Evolutionary conservation across 176 grass and related monocot genomes (phyloP), one percentile per base, ranked within the genome.

Genomic region (Oropetium thomaeum): DNA sequence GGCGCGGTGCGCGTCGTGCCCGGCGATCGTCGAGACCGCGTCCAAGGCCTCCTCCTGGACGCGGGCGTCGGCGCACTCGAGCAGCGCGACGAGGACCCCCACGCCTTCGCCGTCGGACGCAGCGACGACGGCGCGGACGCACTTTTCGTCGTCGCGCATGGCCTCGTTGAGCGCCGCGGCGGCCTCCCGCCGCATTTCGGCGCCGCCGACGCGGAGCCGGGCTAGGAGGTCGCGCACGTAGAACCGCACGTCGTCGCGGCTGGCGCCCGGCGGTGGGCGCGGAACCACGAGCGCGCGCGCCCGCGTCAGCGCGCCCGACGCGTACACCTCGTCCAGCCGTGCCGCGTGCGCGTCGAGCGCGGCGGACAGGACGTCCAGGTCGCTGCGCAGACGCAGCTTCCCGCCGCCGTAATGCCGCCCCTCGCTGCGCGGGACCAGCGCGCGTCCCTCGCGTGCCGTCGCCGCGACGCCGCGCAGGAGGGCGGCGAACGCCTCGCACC

Each of bases 341-440:
- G 76, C 84, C 57, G 82, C 66, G 51, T 78, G 87, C 39, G 72
- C 55, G 75, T 86, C 82, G 34, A 99, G 87, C 61, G 74, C 82
- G 3, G 77, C 53, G 27, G 71, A 31, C 10, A 87, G 64, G 67
- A 86, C 73, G 79, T 96, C 92, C 8, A 99, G 96, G 47, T 95
- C 89, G 43, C 96, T 99, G 67, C 82, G 83, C 30, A 99, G 87
- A 19, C 88, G 92, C 22, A 96, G 92, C 87, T 92, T 99, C 10
- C 92, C 96, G 34, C 96, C 89, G 10, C 52, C 70, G 34, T 95
- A 96, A 31, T 82, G 73, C 40, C 87, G 42, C 6, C 88, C 89
- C 63, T 73, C 62, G 82, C 96, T 92, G 63, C 81, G 80, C 23
- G 71, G 58, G 35, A 88, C 89, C 55, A 96, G 64, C 71, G n/a